Evolutionary conservation across 1,284 basidiomycete genomes (phyloP).

Genomic region (Ceratobasidium sp.): DNA sequence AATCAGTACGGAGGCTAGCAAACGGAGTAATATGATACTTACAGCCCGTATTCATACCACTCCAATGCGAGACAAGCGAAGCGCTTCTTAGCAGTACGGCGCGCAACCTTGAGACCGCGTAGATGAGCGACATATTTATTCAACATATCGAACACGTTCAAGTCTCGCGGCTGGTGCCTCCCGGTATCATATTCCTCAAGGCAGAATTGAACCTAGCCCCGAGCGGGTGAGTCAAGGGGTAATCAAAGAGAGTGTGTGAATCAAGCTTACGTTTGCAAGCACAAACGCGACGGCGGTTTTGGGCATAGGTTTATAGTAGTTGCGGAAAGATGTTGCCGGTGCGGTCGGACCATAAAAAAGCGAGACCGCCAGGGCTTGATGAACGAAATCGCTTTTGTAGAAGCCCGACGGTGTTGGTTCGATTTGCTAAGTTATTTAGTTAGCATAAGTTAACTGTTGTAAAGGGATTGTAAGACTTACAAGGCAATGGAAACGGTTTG

Average conservation of each 20-base stretch:
- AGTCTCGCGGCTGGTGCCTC: not conserved
- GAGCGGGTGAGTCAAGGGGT: too few relatives aligned
- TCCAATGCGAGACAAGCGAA: not conserved
- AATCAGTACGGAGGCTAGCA: not conserved
- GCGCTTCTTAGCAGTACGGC: not conserved
- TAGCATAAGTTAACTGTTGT: not conserved
- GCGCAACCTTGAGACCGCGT: slow-evolving; percentile 1
- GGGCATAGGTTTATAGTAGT: not conserved
- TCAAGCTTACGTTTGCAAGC: not conserved
- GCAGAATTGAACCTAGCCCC: slow-evolving; percentile 7
- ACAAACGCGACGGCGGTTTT: not conserved
- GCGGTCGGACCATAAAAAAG: slow-evolving; percentile 14
- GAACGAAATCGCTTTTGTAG: not conserved
- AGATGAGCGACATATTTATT: slow-evolving; percentile 28
- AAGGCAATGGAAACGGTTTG: slow-evolving; percentile 23
- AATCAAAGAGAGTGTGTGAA: not conserved
- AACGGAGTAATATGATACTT: not conserved
- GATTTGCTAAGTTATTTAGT: not conserved
- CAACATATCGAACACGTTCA: slow-evolving; percentile 21
- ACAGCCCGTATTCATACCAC: slow-evolving; percentile 19
- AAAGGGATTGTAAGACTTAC: not conserved
- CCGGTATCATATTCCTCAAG: slow-evolving; percentile 26
- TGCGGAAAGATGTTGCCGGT: not conserved
- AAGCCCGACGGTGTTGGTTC: not conserved
- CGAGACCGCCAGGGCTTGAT: not conserved